These are phyloP conservation scores for Cyclostephanos tholiformis DNA, from an alignment of 108 stramenopile species.

Conservation along the genomic window DNA sequence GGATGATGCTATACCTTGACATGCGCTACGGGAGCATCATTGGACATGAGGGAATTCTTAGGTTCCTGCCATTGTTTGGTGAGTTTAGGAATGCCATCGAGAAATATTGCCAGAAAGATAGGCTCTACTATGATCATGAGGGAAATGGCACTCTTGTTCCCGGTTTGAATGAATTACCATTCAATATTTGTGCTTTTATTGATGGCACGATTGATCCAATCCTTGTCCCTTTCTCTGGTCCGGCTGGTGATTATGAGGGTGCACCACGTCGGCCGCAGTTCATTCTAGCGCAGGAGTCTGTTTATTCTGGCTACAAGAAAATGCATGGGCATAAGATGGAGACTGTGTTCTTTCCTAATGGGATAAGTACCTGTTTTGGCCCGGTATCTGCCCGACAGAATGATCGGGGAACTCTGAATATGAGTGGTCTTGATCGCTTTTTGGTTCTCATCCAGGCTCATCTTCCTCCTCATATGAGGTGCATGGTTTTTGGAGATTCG, in stretches of 20 bases:
- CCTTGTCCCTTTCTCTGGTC: constrained; percentile 22
- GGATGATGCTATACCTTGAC: constrained; percentile 5
- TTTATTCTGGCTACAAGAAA: constrained; percentile 34
- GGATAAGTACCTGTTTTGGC: constrained; percentile 28
- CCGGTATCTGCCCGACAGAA: constrained; percentile 14
- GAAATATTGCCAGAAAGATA: background rate
- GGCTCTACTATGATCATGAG: background rate
- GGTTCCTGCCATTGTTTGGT: background rate
- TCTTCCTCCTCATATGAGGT: background rate
- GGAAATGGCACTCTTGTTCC: background rate
- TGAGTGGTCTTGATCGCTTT: constrained; percentile 5
- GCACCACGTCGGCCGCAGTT: constrained; percentile 8
- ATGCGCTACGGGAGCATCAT: constrained; percentile 1
- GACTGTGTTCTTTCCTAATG: constrained; percentile 24
- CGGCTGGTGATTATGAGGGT: constrained; percentile 27
- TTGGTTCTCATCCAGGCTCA: background rate
- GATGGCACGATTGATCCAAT: constrained; percentile 19
- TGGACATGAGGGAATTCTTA: constrained; percentile 3
- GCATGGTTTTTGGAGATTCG: background rate
- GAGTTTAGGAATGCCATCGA: constrained; percentile 1
- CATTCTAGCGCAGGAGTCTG: background rate
- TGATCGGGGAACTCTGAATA: constrained; percentile 1
- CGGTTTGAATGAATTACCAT: too few relatives aligned
- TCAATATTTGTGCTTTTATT: too few relatives aligned
- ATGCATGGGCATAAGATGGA: constrained; percentile 24